phyloP scores from a whole-genome alignment of 23 red algal species.

The Gracilaria caudata region DNA sequence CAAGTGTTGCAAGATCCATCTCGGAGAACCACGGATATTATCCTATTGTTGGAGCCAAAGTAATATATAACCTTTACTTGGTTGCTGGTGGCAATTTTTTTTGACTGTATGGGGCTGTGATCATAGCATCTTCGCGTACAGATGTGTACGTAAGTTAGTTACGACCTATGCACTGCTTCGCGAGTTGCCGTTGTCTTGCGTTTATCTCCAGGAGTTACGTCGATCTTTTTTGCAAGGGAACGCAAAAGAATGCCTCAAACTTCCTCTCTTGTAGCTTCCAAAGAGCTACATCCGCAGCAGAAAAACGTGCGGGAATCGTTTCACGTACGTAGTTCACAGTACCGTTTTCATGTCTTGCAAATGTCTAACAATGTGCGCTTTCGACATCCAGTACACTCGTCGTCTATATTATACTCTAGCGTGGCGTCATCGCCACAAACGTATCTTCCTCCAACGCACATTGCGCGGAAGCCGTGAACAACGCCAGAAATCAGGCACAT shows the following conservation, averaged over 20 bases:
- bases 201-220: background rate
- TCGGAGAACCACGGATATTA: too few relatives aligned
- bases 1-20: too few relatives aligned
- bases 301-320: background rate
- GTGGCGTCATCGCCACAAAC: background rate
- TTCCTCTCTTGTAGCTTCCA: background rate
- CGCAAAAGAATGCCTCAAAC: background rate
- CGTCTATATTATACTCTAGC: constrained; percentile 4
- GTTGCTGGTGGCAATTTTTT: too few relatives aligned
- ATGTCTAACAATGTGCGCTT: background rate
- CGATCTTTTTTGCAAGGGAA: background rate
- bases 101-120: too few relatives aligned
- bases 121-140: too few relatives aligned
- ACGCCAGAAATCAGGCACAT: background rate
- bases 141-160: too few relatives aligned
- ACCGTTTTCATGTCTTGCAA: background rate
- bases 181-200: too few relatives aligned
- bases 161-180: background rate
- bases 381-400: background rate
- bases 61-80: too few relatives aligned
- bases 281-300: background rate
- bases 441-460: constrained; percentile 48
- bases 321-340: constrained; percentile 16
- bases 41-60: too few relatives aligned
- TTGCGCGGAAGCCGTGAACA: background rate